phyloP scores from a whole-genome alignment of 768 basidiomycete species.

The Boletus sp. region DNA sequence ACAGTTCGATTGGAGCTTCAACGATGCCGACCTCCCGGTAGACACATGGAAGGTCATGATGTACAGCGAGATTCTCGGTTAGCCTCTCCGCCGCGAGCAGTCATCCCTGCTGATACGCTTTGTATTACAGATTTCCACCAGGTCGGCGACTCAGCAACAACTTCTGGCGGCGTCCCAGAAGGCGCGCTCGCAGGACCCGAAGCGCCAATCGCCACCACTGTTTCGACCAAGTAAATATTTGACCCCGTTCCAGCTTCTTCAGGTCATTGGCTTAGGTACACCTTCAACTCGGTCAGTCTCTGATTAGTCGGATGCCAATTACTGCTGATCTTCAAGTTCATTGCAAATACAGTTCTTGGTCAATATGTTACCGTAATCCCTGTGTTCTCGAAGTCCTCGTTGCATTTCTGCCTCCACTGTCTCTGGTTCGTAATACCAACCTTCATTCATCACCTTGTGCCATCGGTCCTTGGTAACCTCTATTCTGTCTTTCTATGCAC shows the following conservation, averaged over 20 bases:
- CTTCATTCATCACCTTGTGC: conserved; percentile 3
- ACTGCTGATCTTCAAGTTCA: conserved; percentile 1
- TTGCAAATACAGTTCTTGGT: conserved; percentile 6
- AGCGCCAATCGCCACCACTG: conserved; percentile 16
- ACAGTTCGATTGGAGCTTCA: conserved; percentile 99
- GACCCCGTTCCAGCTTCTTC: background rate
- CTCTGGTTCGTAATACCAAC: conserved; percentile 15
- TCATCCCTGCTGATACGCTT: background rate
- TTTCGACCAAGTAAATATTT: conserved; percentile 14
- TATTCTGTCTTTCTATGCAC: conserved; percentile 5
- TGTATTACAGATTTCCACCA: conserved; percentile 72
- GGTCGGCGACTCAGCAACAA: conserved; percentile 53
- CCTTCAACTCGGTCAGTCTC: conserved; percentile 14
- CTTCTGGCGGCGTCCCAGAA: conserved; percentile 43
- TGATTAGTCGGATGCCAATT: background rate
- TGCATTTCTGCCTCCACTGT: background rate
- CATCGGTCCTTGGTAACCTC: conserved; percentile 9
- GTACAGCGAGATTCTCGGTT: conserved; percentile 97
- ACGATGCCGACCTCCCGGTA: conserved; percentile 96
- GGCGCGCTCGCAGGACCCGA: conserved; percentile 73
- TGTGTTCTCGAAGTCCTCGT: background rate
- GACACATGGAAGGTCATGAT: conserved; percentile 99
- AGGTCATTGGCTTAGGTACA: conserved; percentile 6
- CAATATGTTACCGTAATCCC: conserved; percentile 18
- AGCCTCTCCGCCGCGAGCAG: conserved; percentile 24